These are phyloP conservation scores for Fusarium floridanum DNA, from an alignment of 2,329 filamentous ascomycete species.

Conservation along the genomic window DNA sequence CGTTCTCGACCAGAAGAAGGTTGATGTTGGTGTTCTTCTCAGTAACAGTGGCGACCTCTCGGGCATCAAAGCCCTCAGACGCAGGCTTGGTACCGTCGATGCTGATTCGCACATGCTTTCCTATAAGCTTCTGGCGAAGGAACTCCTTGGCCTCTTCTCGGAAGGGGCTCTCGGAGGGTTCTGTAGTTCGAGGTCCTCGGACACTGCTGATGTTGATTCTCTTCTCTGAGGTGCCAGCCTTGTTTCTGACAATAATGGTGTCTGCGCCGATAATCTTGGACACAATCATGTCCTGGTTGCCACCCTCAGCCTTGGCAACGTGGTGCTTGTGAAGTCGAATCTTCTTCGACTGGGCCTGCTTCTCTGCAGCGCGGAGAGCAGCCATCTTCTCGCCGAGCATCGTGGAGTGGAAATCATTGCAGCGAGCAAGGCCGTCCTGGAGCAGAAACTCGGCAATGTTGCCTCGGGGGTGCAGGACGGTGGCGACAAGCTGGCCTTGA, in stretches of 20 bases:
- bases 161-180: slow-evolving; percentile 89
- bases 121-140: slow-evolving; percentile 91
- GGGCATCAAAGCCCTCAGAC: slow-evolving; percentile 90
- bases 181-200: slow-evolving; percentile 89
- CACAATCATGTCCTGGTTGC: slow-evolving; percentile 84
- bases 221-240: slow-evolving; percentile 84
- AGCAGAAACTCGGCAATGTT: slow-evolving; percentile 94
- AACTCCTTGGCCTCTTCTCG: slow-evolving; percentile 96
- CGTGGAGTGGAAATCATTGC: slow-evolving; percentile 95
- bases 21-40: slow-evolving; percentile 90
- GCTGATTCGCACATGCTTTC: slow-evolving; percentile 91
- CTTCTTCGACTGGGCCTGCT: slow-evolving; percentile 81
- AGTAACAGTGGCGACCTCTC: slow-evolving; percentile 91
- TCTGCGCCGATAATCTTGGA: slow-evolving; percentile 90
- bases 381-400: slow-evolving; percentile 92
- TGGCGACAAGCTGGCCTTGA: slow-evolving; percentile 91
- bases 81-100: slow-evolving; percentile 93
- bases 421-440: slow-evolving; percentile 88
- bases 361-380: slow-evolving; percentile 86
- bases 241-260: slow-evolving; percentile 87
- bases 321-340: slow-evolving; percentile 86
- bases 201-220: slow-evolving; percentile 93
- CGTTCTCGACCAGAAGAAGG: slow-evolving; percentile 87
- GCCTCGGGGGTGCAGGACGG: slow-evolving; percentile 87
- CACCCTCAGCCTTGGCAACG: slow-evolving; percentile 75